These are phyloP conservation scores for Aspergillus pseudoglaucus DNA, from an alignment of 2,329 filamentous ascomycete genomes.

Conservation along the genomic window DNA sequence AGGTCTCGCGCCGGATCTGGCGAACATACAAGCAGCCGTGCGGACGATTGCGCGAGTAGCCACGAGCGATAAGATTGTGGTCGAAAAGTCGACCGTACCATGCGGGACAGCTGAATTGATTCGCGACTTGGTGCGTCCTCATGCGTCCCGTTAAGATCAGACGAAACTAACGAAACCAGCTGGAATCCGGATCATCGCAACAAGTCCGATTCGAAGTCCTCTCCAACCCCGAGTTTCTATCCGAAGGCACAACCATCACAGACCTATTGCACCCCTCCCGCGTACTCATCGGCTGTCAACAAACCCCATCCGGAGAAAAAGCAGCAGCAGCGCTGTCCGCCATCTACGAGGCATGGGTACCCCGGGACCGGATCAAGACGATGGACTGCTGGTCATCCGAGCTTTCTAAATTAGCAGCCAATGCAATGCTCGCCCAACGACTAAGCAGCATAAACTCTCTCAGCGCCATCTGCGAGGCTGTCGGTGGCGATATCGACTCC, in stretches of 20 bases:
- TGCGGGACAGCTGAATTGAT: slow-evolving; percentile 66
- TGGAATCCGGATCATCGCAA: slow-evolving; percentile 41
- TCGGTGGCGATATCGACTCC: slow-evolving; percentile 66
- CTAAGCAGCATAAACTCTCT: slow-evolving; percentile 76
- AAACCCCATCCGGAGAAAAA: slow-evolving; percentile 51
- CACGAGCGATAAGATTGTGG: slow-evolving; percentile 62
- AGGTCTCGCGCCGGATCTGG: slow-evolving; percentile 65
- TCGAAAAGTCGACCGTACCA: slow-evolving; percentile 76
- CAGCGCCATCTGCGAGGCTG: slow-evolving; percentile 68
- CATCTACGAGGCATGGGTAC: slow-evolving; percentile 67
- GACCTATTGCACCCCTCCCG: slow-evolving; percentile 66
- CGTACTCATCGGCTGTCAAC: slow-evolving; percentile 64
- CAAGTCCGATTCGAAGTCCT: slow-evolving; percentile 66
- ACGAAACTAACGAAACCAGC: slow-evolving; percentile 2
- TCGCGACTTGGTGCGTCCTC: slow-evolving; percentile 54
- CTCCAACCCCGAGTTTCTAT: slow-evolving; percentile 74
- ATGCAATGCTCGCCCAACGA: slow-evolving; percentile 72
- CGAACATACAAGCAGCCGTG: slow-evolving; percentile 63
- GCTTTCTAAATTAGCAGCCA: slow-evolving; percentile 70
- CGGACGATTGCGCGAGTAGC: slow-evolving; percentile 62
- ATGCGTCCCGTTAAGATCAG: not conserved
- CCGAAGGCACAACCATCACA: slow-evolving; percentile 67
- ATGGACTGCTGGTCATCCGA: slow-evolving; percentile 73
- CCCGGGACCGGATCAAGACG: slow-evolving; percentile 58
- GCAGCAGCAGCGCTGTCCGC: slow-evolving; percentile 59